phyloP scores from a whole-genome alignment of 495 filamentous ascomycete species.

The Lophium mytilinum region DNA sequence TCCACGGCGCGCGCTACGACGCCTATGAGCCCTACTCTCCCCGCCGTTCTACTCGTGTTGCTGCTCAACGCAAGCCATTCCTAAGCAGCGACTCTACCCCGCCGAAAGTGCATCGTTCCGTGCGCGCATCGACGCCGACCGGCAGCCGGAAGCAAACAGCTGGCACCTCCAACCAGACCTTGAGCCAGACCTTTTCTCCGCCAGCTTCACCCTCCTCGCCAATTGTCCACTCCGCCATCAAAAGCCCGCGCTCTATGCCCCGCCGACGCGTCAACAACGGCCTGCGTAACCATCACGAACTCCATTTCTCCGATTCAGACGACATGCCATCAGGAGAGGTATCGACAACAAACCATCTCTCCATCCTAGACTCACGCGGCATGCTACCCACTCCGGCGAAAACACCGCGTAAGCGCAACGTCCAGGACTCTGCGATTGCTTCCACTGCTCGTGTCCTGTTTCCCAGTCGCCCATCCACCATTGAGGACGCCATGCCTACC shows the following conservation, averaged over 20 bases:
- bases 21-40: constrained; percentile 61
- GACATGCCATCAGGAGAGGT: constrained; percentile 1
- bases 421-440: constrained; percentile 43
- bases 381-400: constrained; percentile 87
- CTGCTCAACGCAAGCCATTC: constrained; percentile 40
- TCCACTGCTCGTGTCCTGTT: constrained; percentile 72
- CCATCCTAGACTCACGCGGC: constrained; percentile 16
- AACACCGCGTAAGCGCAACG: constrained; percentile 69
- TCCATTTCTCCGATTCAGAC: constrained; percentile 25
- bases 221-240: constrained; percentile 26
- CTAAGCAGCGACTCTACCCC: constrained; percentile 34
- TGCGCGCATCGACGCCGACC: constrained; percentile 26
- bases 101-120: neutral
- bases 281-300: neutral
- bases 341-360: constrained; percentile 14
- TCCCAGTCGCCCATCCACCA: constrained; percentile 35
- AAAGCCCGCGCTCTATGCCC: constrained; percentile 8
- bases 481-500: constrained; percentile 52
- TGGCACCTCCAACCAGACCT: constrained; percentile 7
- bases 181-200: constrained; percentile 37
- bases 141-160: constrained; percentile 17
- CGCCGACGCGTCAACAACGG: neutral
- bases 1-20: constrained; percentile 60
- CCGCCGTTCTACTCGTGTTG: constrained; percentile 45
- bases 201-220: constrained; percentile 45